These are phyloP conservation scores for Daedalea quercina DNA, from an alignment of 768 basidiomycete species.

Conservation along the genomic window DNA sequence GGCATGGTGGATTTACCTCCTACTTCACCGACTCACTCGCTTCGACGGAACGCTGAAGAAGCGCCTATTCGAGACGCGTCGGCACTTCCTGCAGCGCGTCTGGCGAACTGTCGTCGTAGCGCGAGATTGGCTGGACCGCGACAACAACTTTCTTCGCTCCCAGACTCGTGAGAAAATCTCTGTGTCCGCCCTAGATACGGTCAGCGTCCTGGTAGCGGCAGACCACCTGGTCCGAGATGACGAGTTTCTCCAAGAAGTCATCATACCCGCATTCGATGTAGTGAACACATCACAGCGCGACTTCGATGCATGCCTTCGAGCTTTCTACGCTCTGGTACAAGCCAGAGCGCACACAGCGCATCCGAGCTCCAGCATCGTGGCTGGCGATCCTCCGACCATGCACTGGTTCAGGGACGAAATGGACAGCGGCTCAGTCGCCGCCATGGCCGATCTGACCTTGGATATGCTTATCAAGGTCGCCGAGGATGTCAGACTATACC, in stretches of 20 bases:
- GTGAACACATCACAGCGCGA: not conserved
- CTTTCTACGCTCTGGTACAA: not conserved
- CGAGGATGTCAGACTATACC: not conserved
- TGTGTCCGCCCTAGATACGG: not conserved
- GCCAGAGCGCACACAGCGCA: not conserved
- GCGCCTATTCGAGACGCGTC: not conserved
- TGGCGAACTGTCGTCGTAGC: not conserved
- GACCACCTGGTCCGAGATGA: not conserved
- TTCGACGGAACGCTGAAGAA: not conserved
- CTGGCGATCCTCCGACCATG: not conserved
- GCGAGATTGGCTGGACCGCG: not conserved
- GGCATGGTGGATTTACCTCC: slow-evolving; percentile 5
- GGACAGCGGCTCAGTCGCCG: not conserved
- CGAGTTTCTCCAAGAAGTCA: not conserved
- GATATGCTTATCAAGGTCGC: not conserved
- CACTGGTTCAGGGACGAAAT: not conserved
- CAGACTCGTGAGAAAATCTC: not conserved
- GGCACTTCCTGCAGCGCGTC: not conserved
- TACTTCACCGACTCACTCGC: not conserved
- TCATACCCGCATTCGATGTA: not conserved
- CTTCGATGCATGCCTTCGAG: not conserved
- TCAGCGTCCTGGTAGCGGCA: not conserved
- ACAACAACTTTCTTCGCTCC: not conserved
- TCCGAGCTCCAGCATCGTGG: not conserved
- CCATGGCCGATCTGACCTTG: not conserved